phyloP scores from a whole-genome alignment of 306 rosid genomes.

The Lotus japonicus region DNA sequence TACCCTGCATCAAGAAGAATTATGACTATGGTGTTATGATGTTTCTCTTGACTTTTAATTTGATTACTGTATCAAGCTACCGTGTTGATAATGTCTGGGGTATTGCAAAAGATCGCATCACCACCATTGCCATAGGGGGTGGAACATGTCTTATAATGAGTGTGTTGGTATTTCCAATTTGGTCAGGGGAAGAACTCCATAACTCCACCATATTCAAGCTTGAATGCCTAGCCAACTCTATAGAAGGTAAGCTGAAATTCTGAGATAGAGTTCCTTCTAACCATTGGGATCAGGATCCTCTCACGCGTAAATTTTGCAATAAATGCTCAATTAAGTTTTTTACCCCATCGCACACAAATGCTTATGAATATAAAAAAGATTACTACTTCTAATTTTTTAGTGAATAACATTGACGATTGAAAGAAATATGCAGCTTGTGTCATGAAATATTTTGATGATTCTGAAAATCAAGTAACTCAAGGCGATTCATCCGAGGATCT shows the following conservation, averaged over 20 bases:
- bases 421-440: conserved; percentile 57
- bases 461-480: conserved; percentile 11
- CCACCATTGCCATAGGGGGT: conserved; percentile 72
- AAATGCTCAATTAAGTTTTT: no score
- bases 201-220: conserved; percentile 55
- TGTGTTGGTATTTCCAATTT: conserved; percentile 61
- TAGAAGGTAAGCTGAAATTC: conserved; percentile 40
- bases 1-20: conserved; percentile 68
- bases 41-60: conserved; percentile 71
- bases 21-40: conserved; percentile 73
- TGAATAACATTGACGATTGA: neutral
- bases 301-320: no score
- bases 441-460: conserved; percentile 41
- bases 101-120: conserved; percentile 57
- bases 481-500: conserved; percentile 38
- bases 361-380: no score
- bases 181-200: conserved; percentile 86
- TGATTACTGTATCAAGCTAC: conserved; percentile 70
- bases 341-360: no score
- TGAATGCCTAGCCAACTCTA: conserved; percentile 69
- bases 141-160: conserved; percentile 63
- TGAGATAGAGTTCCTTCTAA: no score
- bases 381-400: neutral
- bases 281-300: no score
- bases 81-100: conserved; percentile 42